A percentile compares a stretch with the other conserved stretches of the same genome.
Evolutionary conservation across 2,329 filamentous ascomycete genomes (phyloP).

Genomic region (Paracorniculantispora psalliotae): DNA sequence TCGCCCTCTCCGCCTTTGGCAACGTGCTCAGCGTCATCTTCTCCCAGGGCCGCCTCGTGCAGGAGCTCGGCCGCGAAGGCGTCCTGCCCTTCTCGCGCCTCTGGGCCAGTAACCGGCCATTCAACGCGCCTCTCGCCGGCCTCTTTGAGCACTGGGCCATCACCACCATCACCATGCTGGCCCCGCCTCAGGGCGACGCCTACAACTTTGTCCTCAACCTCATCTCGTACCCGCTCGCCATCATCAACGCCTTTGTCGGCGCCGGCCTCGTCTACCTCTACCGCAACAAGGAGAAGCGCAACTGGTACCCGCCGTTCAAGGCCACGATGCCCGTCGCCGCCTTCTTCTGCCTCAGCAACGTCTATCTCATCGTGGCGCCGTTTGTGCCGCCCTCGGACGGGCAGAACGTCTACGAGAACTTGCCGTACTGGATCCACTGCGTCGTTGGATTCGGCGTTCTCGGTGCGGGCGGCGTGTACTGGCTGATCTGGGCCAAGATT

Average conservation of each 20-base stretch:
- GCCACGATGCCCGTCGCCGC: conserved; percentile 49
- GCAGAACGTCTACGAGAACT: conserved; percentile 47
- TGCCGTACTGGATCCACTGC: conserved; percentile 56
- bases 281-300: conserved; percentile 39
- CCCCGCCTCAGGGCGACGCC: conserved; percentile 61
- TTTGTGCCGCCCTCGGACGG: conserved; percentile 49
- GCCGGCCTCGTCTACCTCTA: conserved; percentile 50
- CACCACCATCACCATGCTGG: conserved; percentile 60
- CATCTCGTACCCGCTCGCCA: conserved; percentile 59
- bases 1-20: conserved; percentile 62
- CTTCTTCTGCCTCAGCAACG: conserved; percentile 57
- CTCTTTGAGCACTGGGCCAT: conserved; percentile 61
- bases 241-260: conserved; percentile 52
- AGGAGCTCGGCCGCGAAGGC: conserved; percentile 61
- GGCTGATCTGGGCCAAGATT: conserved; percentile 50
- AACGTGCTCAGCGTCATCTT: conserved; percentile 66
- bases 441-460: conserved; percentile 53
- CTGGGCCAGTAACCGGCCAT: conserved; percentile 60
- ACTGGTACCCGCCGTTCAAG: conserved; percentile 51
- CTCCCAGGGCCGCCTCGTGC: conserved; percentile 60
- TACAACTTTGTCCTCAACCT: conserved; percentile 61
- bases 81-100: conserved; percentile 59
- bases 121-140: conserved; percentile 57
- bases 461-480: conserved; percentile 49
- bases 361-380: conserved; percentile 56